Conservation (phyloP, 371 early-diverging fungal genomes). For the Syncephalastrum contaminatum region DNA sequence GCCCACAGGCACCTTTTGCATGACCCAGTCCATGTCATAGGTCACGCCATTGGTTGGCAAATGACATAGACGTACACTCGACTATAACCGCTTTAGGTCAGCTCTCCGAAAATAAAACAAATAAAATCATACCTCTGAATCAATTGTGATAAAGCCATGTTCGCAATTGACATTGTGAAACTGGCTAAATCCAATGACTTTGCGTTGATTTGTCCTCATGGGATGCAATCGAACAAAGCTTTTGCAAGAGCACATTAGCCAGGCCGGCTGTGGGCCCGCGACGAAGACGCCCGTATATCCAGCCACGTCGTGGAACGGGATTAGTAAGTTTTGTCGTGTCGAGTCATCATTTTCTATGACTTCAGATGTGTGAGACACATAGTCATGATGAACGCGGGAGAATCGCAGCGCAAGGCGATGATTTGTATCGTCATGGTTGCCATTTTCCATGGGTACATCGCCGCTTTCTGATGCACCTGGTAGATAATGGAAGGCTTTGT, state of each 20-base stretch:
- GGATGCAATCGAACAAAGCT: constrained; percentile 80
- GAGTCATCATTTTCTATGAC: background rate
- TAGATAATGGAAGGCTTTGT: constrained; percentile 62
- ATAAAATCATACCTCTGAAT: constrained; percentile 40
- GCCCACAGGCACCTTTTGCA: constrained; percentile 77
- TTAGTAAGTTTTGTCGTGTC: constrained; percentile 35
- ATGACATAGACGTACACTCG: constrained; percentile 66
- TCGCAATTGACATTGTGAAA: constrained; percentile 84
- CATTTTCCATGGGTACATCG: constrained; percentile 4
- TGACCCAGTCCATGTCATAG: constrained; percentile 85
- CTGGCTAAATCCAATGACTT: constrained; percentile 70
- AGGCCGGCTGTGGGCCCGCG: constrained; percentile 78
- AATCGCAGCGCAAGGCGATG: constrained; percentile 73
- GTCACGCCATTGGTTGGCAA: constrained; percentile 71
- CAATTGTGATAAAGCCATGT: constrained; percentile 78
- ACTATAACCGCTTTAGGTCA: constrained; percentile 28
- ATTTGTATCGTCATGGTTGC: constrained; percentile 16
- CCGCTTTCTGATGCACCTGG: constrained; percentile 27
- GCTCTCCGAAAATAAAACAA: no score
- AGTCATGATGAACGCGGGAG: constrained; percentile 67
- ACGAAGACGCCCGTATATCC: constrained; percentile 88
- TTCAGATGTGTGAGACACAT: constrained; percentile 57
- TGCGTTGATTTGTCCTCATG: constrained; percentile 60
- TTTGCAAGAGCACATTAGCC: constrained; percentile 75
- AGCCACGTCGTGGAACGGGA: constrained; percentile 66